These are phyloP conservation scores for Starmera quercuum DNA, from an alignment of 805 yeast genomes.

Conservation along the genomic window DNA sequence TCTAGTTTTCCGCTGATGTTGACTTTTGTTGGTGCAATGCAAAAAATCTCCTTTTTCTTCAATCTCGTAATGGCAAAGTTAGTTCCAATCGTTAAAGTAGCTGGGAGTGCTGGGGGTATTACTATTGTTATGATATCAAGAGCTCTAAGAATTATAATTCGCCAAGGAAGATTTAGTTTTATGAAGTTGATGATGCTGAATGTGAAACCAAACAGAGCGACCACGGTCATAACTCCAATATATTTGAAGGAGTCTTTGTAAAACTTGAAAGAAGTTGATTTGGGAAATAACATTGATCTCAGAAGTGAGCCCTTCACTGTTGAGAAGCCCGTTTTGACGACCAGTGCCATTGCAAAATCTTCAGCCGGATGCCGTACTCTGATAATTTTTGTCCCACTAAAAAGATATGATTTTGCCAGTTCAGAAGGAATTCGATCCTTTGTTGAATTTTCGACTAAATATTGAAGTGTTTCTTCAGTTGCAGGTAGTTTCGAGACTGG, in stretches of 20 bases:
- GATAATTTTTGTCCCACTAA: slow-evolving; percentile 83
- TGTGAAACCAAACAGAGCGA: slow-evolving; percentile 80
- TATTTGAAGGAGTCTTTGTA: slow-evolving; percentile 93
- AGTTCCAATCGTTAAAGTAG: slow-evolving; percentile 93
- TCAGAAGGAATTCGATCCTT: slow-evolving; percentile 49
- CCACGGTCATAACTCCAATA: slow-evolving; percentile 86
- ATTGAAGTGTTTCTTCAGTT: slow-evolving; percentile 48
- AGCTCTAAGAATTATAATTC: slow-evolving; percentile 76
- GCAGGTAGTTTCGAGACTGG: slow-evolving; percentile 85
- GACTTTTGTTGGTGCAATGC: slow-evolving; percentile 91
- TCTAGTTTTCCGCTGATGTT: slow-evolving; percentile 95
- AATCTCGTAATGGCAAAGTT: slow-evolving; percentile 82
- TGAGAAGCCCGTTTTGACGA: slow-evolving; percentile 82
- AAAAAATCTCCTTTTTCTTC: slow-evolving; percentile 62
- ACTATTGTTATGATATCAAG: slow-evolving; percentile 92
- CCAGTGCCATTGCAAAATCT: slow-evolving; percentile 72
- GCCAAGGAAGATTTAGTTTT: slow-evolving; percentile 60
- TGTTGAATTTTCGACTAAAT: slow-evolving; percentile 47
- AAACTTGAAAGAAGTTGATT: slow-evolving; percentile 87
- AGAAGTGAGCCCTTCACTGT: slow-evolving; percentile 94
- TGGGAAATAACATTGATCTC: slow-evolving; percentile 95
- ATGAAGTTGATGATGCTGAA: slow-evolving; percentile 80
- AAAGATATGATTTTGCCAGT: slow-evolving; percentile 71
- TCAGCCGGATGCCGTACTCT: slow-evolving; percentile 62
- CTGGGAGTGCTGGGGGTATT: slow-evolving; percentile 98